These are phyloP conservation scores for Neurospora tetraspora DNA, from an alignment of 495 filamentous ascomycete species.

Conservation along the genomic window DNA sequence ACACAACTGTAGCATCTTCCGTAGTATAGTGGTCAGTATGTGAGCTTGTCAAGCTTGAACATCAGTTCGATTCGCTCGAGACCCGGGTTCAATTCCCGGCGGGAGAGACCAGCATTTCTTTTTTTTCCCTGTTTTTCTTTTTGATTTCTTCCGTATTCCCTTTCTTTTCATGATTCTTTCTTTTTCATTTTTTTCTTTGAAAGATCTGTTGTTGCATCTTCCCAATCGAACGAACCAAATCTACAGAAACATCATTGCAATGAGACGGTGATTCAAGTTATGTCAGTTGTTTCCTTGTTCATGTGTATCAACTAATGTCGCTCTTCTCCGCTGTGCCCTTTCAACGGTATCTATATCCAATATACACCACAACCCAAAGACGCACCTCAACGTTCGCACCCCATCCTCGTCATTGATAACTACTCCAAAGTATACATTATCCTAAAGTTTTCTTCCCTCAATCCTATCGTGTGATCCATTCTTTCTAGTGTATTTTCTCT, in stretches of 20 bases:
- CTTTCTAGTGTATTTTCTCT: background rate
- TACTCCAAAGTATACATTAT: background rate
- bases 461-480: background rate
- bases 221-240: background rate
- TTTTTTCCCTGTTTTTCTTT: no score
- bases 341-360: background rate
- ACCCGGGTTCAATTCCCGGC: no score
- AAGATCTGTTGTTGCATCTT: background rate
- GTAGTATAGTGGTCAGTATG: background rate
- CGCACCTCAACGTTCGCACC: background rate
- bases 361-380: background rate
- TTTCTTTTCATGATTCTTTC: no score
- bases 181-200: no score
- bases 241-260: background rate
- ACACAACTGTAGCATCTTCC: background rate
- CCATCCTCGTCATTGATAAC: background rate
- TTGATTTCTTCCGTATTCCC: no score
- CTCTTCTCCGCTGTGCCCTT: background rate
- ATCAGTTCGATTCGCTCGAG: no score
- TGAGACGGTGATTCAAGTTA: background rate
- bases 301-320: background rate
- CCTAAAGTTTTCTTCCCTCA: background rate
- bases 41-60: background rate
- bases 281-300: background rate
- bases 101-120: no score